Conservation (phyloP, 1,139 yeast genomes). For the Taphrina communis region DNA sequence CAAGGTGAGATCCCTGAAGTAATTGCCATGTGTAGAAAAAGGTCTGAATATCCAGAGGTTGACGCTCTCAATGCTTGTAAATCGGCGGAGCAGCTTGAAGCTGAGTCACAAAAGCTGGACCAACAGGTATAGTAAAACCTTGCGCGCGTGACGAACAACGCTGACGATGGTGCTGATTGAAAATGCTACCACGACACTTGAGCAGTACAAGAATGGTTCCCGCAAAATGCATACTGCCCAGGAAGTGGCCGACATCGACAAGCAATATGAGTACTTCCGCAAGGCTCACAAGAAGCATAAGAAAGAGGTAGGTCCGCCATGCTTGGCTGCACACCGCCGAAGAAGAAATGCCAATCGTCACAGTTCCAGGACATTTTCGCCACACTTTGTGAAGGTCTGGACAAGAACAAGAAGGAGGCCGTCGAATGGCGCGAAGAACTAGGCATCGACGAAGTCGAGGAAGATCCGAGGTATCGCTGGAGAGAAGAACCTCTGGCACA, state of each 20-base stretch:
- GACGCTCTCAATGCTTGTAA: neutral
- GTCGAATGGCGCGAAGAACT: constrained; percentile 29
- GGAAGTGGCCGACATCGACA: constrained; percentile 8
- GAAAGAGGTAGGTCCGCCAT: constrained; percentile 1
- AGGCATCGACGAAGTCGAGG: constrained; percentile 39
- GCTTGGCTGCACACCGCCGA: too few species aligned
- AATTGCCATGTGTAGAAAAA: too few species aligned
- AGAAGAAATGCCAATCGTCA: neutral
- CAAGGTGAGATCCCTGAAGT: neutral
- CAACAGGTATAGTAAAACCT: neutral
- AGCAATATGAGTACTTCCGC: neutral
- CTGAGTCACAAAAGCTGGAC: neutral
- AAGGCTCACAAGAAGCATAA: constrained; percentile 24
- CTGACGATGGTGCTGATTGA: neutral
- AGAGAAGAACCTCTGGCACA: constrained; percentile 8
- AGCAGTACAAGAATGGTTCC: constrained; percentile 3
- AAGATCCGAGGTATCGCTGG: constrained; percentile 22
- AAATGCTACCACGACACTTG: neutral
- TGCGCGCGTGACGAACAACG: neutral
- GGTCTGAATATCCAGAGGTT: neutral
- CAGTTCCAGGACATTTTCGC: constrained; percentile 29
- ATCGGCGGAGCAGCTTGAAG: constrained; percentile 9
- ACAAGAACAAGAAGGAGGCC: constrained; percentile 22
- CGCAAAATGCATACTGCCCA: constrained; percentile 2
- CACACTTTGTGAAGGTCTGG: constrained; percentile 21